A percentile compares a stretch with the other conserved stretches of the same genome.
phyloP scores from a whole-genome alignment of 1,284 basidiomycete genomes.

The Sutorius eximius region DNA sequence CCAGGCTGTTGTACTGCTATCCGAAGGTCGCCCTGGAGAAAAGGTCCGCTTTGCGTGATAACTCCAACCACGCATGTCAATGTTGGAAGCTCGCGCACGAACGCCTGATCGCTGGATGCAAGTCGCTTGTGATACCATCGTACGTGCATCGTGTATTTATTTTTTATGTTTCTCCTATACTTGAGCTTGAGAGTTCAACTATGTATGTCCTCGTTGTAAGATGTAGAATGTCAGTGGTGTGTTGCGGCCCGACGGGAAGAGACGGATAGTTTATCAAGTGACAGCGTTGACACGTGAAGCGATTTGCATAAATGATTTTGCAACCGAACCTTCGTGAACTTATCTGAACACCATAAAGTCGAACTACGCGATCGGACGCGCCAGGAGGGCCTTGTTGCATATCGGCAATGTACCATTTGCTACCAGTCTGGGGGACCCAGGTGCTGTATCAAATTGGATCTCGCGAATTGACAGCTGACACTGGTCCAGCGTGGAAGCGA shows the following conservation, averaged over 20 bases:
- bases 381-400: not conserved
- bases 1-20: slow-evolving; percentile 83
- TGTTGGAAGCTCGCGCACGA: not conserved
- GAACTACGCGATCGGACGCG: too few species aligned
- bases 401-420: not conserved
- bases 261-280: not conserved
- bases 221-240: not conserved
- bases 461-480: not conserved
- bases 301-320: not conserved
- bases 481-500: not conserved
- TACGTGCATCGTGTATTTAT: not conserved
- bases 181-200: not conserved
- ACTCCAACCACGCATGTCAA: not conserved
- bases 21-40: slow-evolving; percentile 82
- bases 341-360: not conserved
- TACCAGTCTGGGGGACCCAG: not conserved
- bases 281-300: not conserved
- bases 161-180: not conserved
- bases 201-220: slow-evolving; percentile 8
- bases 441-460: too few species aligned
- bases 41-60: slow-evolving; percentile 70
- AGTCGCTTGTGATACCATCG: slow-evolving; percentile 2
- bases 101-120: not conserved
- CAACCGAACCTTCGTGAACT: too few species aligned
- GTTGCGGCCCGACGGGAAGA: not conserved